Evolutionary conservation across 1,284 basidiomycete species (phyloP), one percentile per base, ranked within the genome.

Genomic region (Rhizopogon parksii): DNA sequence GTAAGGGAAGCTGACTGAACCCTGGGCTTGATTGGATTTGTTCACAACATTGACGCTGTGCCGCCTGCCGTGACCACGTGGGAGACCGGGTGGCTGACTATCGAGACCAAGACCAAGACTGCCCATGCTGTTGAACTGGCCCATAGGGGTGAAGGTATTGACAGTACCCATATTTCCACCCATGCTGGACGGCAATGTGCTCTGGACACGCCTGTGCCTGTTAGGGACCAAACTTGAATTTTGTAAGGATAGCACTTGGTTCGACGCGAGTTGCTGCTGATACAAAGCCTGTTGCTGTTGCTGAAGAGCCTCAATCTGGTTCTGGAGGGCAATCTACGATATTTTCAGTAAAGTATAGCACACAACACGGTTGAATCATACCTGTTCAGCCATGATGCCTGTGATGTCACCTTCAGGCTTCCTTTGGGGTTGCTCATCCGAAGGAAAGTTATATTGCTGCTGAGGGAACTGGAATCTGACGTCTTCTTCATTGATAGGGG

Each of bases 11-110:
- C 74, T 77, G 49, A 80, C 72, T n/a, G 77, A 73, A n/a, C 76
- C 75, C 56, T 80, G 78, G 46, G 73, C 71, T 25, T 51, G 19
- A 46, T 64, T 66, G 19, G 78, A 64, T 68, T 91, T 91, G 65
- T 89, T 90, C 53, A 91, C 79, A 37, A 95, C 91, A 60, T 95
- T 97, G 57, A 96, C 90, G 60, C 92, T 95, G 71, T 97, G 95
- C 56, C 95, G 80, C 51, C 95, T 81, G 43, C 89, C 88, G 66
- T 99, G 95, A 25, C 90, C 90, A 56, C 86, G 83, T 49, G 87
- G 86, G 49, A 88, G 68, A 43, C 79, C 78, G 60, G 79, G 72
- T 40, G 76, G 66, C 60, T 86, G 83, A 12, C 76, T 78, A 60
- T 88, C 87, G 36, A 87, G 67, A 25, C 79, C 82, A 54, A 88